Evolutionary conservation across 768 basidiomycete genomes (phyloP).

Genomic region (Lentinula lateritia): DNA sequence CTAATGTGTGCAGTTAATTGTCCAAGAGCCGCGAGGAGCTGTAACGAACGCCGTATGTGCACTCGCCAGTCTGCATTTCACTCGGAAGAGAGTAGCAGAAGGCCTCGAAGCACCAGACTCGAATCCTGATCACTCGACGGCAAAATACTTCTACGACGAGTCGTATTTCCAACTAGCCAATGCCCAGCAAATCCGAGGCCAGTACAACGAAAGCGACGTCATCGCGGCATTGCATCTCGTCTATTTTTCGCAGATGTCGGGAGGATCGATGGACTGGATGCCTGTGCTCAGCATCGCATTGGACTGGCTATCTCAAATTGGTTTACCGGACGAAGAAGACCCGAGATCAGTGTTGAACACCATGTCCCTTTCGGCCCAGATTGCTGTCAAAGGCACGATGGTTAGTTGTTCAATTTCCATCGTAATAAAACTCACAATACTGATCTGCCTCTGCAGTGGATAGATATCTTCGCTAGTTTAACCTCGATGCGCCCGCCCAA

Average conservation of each 20-base stretch:
- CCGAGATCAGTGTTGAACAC: constrained; percentile 52
- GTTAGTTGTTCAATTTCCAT: constrained; percentile 37
- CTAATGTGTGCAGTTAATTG: constrained; percentile 28
- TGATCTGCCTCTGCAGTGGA: constrained; percentile 45
- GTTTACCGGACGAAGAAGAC: constrained; percentile 58
- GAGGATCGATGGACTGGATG: constrained; percentile 66
- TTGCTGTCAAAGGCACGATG: constrained; percentile 66
- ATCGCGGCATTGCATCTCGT: constrained; percentile 76
- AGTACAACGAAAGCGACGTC: constrained; percentile 64
- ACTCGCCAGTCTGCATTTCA: constrained; percentile 66
- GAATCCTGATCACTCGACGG: constrained; percentile 50
- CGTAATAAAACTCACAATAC: constrained; percentile 11
- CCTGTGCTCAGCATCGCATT: constrained; percentile 62
- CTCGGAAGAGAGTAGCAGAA: constrained; percentile 53
- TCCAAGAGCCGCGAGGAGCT: constrained; percentile 63
- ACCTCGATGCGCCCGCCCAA: constrained; percentile 57
- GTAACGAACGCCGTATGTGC: constrained; percentile 72
- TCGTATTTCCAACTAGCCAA: constrained; percentile 58
- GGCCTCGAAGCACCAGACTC: constrained; percentile 53
- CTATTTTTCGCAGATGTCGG: constrained; percentile 66
- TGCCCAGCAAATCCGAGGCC: constrained; percentile 47
- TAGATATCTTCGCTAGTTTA: constrained; percentile 70
- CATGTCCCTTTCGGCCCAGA: constrained; percentile 48
- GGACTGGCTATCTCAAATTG: constrained; percentile 71
- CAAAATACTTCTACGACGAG: constrained; percentile 62